A percentile compares a stretch with the other conserved stretches of the same genome.
Conservation (phyloP, 805 yeast species). For the Ogataea polymorpha region DNA sequence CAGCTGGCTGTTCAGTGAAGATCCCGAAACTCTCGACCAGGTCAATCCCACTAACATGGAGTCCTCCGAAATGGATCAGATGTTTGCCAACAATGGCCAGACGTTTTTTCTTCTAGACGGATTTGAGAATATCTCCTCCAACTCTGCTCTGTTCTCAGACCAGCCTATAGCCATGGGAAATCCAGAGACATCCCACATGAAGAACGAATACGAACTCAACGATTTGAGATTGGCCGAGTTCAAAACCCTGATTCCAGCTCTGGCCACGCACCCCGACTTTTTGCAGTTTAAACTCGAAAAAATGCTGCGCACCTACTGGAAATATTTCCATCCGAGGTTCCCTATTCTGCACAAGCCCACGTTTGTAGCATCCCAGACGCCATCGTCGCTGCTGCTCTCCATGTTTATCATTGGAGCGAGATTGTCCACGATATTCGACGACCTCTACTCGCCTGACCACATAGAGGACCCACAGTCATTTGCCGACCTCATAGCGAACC, state of each 20-base stretch:
- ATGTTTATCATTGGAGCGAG: constrained; percentile 58
- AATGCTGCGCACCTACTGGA: constrained; percentile 47
- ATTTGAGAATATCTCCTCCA: constrained; percentile 26
- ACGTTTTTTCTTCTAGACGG: constrained; percentile 32
- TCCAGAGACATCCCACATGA: not conserved
- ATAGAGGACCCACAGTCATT: constrained; percentile 34
- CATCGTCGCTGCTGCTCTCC: constrained; percentile 48
- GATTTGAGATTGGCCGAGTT: constrained; percentile 24
- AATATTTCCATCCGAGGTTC: constrained; percentile 55
- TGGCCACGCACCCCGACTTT: constrained; percentile 30
- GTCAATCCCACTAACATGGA: constrained; percentile 5
- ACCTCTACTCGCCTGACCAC: constrained; percentile 21
- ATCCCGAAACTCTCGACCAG: not conserved
- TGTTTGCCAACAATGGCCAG: constrained; percentile 26
- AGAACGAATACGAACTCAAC: constrained; percentile 15
- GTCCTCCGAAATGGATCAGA: constrained; percentile 24
- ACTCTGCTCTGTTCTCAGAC: constrained; percentile 8
- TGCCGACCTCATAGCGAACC: constrained; percentile 47
- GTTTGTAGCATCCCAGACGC: constrained; percentile 45
- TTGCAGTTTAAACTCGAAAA: constrained; percentile 28
- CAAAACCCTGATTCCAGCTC: constrained; percentile 24
- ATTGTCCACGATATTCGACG: constrained; percentile 31
- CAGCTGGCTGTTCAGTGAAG: constrained; percentile 31
- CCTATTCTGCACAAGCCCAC: constrained; percentile 60
- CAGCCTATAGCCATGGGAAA: not conserved